Evolutionary conservation across 1,284 basidiomycete species (phyloP), one percentile per base, ranked within the genome.

Genomic region (Moesziomyces globuligerus): DNA sequence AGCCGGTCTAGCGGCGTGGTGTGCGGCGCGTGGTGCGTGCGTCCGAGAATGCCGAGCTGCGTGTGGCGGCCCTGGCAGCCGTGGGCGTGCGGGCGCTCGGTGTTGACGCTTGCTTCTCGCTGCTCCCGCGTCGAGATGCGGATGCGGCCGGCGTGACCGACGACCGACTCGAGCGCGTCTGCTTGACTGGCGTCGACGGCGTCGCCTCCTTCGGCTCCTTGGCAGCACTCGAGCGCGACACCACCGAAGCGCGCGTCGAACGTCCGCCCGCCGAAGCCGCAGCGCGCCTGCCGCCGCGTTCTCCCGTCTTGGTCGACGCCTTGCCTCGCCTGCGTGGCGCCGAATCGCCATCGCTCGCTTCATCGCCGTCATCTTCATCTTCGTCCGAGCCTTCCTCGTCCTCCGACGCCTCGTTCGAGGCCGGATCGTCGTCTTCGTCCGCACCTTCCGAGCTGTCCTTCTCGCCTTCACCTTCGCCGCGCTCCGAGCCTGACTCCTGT

Each of bases 151-250:
- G 57, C 9, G 57, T 56, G 3, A 46, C 57, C 11, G 65, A 57
- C 0, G 53, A 28, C 41, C 57, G 48, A 23, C 57, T 67, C 13
- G 65, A 60, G 3, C 65, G 40, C 1, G 65, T 68, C 40, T 68
- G 58, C 41, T 69, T 69, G 37, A 42, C 51, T 2, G 66, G 66
- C 8, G 66, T 69, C 3, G 58, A 49, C 2, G 58, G 42, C 13
- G 59, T 23, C 17, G 62, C 37, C 6, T 61, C 58, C 24, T 53
- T 23, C 17, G 62, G 40, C 8, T 61, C 58, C 29, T 53, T 57
- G 24, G 61, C 62, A 7, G 68, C 68, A 18, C 54, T 65, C 13
- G 61, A 70, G 4, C 66, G 55, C 7, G 66, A 69, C 4, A 69
- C 59, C 11, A 59, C 66, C 11, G 66, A 59, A 4, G 59, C 66